Conservation (phyloP, 345 rosid species). For the Sisymbrium altissimum region DNA sequence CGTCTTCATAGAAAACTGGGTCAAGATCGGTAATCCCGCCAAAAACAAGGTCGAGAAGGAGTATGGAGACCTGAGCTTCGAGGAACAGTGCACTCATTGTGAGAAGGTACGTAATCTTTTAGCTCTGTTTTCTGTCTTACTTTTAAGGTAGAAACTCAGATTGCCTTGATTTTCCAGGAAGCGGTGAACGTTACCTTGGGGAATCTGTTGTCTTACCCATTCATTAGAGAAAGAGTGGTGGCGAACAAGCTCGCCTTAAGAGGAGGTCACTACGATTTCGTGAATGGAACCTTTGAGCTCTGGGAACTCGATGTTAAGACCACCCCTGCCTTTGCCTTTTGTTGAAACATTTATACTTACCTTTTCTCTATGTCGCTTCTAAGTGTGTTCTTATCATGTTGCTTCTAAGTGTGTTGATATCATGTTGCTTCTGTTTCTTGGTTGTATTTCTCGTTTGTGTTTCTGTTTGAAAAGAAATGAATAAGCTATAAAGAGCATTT, state of each 20-base stretch:
- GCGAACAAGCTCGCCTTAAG: conserved; percentile 44
- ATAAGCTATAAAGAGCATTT: conserved; percentile 22
- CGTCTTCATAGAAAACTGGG: conserved; percentile 89
- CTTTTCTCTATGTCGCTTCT: background rate
- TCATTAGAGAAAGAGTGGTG: conserved; percentile 60
- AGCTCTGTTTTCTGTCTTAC: background rate
- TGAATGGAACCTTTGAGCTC: conserved; percentile 59
- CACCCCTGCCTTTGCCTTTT: conserved; percentile 35
- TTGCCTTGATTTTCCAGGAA: conserved; percentile 40
- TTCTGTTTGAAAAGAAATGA: background rate
- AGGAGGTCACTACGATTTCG: conserved; percentile 79
- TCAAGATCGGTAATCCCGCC: conserved; percentile 68
- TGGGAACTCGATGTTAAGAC: conserved; percentile 70
- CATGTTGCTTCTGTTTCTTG: background rate
- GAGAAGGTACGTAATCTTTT: conserved; percentile 55
- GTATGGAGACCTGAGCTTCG: conserved; percentile 37
- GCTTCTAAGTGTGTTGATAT: background rate
- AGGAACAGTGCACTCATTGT: conserved; percentile 68
- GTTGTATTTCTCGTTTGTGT: too few relatives aligned
- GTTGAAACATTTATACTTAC: background rate
- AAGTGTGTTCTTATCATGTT: background rate
- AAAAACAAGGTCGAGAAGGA: conserved; percentile 63
- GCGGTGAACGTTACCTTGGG: conserved; percentile 76
- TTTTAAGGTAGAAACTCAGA: background rate
- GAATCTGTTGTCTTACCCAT: conserved; percentile 72